phyloP scores from a whole-genome alignment of 2,329 filamentous ascomycete genomes.

The Calonectria hawksworthii region DNA sequence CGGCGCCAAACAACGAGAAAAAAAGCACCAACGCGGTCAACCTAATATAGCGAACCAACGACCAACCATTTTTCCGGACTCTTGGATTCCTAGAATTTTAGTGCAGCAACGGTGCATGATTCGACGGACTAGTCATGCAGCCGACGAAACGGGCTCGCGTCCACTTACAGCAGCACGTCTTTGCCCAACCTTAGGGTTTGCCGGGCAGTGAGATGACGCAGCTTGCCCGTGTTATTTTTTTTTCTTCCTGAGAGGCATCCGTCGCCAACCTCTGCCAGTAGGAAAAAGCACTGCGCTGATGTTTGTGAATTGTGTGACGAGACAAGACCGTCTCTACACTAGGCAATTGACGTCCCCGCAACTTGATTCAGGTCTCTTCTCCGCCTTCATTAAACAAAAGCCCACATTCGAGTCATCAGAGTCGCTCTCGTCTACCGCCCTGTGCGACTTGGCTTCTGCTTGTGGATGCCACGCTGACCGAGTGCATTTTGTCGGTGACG shows the following conservation, averaged over 20 bases:
- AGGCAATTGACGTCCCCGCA: conserved; percentile 15
- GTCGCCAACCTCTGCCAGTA: background rate
- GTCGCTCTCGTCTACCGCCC: conserved; percentile 1
- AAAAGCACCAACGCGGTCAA: background rate
- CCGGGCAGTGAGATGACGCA: conserved; percentile 7
- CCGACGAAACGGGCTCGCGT: conserved; percentile 11
- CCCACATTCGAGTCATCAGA: conserved; percentile 16
- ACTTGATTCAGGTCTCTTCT: conserved; percentile 3
- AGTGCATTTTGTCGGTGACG: conserved; percentile 23
- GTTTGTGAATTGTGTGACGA: conserved; percentile 12
- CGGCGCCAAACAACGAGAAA: background rate
- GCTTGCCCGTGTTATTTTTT: background rate
- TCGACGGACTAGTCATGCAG: conserved; percentile 22
- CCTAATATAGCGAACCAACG: background rate
- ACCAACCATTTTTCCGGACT: conserved; percentile 12
- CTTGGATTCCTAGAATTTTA: conserved; percentile 7
- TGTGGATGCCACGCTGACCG: conserved; percentile 26
- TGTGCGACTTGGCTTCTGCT: conserved; percentile 19
- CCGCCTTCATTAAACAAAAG: conserved; percentile 3
- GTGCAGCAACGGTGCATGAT: conserved; percentile 19
- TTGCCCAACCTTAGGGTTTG: conserved; percentile 1
- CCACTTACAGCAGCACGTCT: conserved; percentile 4
- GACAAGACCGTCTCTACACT: background rate
- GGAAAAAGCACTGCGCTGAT: background rate
- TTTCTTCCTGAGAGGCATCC: background rate